Conservation (phyloP, 768 basidiomycete genomes). For the Tulasnella sp. region DNA sequence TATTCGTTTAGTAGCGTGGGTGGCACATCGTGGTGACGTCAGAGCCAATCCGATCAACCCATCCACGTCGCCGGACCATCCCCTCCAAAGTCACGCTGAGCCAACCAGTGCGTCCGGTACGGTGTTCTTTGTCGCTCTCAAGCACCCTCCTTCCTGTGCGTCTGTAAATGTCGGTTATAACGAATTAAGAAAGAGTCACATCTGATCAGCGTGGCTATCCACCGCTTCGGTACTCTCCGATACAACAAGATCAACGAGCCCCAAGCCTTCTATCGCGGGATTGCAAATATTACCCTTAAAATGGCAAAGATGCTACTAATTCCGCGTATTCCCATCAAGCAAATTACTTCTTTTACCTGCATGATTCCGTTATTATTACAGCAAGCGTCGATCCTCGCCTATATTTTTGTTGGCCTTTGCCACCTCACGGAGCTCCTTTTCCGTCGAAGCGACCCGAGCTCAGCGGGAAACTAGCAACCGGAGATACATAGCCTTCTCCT, state of each 20-base stretch:
- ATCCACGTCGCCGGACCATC: not conserved
- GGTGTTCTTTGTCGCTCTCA: not conserved
- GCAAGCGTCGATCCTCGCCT: not conserved
- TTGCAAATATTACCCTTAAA: not conserved
- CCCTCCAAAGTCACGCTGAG: not conserved
- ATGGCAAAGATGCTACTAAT: not conserved
- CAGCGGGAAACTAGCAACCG: not conserved
- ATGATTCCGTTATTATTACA: not conserved
- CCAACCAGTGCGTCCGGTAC: not conserved
- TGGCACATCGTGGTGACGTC: not conserved
- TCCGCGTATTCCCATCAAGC: not conserved
- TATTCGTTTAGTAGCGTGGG: conserved; percentile 6
- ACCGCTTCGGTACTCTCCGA: not conserved
- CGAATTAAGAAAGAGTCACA: not conserved
- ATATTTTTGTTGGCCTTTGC: not conserved
- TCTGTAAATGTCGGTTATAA: not conserved
- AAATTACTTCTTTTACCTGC: too few species aligned
- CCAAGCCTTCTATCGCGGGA: not conserved
- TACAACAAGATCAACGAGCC: not conserved
- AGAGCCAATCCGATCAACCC: not conserved
- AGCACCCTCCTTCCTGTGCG: not conserved
- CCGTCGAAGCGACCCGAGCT: not conserved
- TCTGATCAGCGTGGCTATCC: not conserved
- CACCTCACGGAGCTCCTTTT: not conserved
- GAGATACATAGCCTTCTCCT: not conserved